Conservation (phyloP, 2,329 filamentous ascomycete species). For the Thielaviopsis populi region DNA sequence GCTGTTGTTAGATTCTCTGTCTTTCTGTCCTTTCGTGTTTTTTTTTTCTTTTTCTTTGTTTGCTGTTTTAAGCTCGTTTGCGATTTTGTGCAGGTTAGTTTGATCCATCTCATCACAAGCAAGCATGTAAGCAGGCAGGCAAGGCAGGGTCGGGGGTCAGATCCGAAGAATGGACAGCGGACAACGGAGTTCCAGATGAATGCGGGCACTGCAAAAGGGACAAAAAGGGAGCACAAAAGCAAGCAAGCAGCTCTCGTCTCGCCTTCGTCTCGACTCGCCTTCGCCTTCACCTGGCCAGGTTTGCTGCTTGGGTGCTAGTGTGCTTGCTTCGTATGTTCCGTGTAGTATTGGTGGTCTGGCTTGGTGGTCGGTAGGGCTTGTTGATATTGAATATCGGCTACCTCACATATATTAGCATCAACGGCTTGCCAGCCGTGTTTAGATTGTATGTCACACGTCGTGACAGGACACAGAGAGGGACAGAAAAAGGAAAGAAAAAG, state of each 20-base stretch:
- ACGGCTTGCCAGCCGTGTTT: not conserved
- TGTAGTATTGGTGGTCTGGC: too few species aligned
- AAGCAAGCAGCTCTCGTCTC: too few species aligned
- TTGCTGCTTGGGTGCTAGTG: too few species aligned
- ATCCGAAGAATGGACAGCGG: not conserved
- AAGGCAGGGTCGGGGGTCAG: not conserved
- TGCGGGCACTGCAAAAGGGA: not conserved
- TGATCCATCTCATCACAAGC: not conserved
- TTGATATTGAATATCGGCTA: too few species aligned
- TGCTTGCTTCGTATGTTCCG: too few species aligned
- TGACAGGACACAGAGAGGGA: not conserved
- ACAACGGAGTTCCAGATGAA: not conserved
- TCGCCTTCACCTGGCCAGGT: too few species aligned
- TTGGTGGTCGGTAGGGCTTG: too few species aligned
- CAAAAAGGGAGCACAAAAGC: too few species aligned
- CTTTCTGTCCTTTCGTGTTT: too few species aligned
- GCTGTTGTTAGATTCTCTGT: too few species aligned
- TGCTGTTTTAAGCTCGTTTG: not conserved
- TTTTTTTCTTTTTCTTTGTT: not conserved
- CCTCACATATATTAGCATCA: not conserved
- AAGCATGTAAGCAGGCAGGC: not conserved
- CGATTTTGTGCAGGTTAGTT: too few species aligned
- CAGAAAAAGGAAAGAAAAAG: not conserved
- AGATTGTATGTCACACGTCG: not conserved
- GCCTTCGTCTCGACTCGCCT: too few species aligned